These are phyloP conservation scores for Mucor circinelloides DNA, from an alignment of 371 early-diverging fungal genomes.

Conservation along the genomic window DNA sequence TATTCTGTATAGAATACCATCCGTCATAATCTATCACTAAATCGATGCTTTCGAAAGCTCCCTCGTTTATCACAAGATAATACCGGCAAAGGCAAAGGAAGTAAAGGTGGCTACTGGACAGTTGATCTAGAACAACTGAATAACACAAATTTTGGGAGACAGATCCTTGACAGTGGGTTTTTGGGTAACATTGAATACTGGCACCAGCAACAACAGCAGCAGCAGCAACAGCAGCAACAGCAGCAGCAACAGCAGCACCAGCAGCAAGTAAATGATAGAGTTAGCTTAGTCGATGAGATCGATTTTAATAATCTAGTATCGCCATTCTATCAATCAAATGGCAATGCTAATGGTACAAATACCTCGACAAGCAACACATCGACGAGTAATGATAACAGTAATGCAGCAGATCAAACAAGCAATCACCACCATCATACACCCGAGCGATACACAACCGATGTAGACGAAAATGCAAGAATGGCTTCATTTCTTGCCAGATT, in stretches of 20 bases:
- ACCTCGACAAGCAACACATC: background rate
- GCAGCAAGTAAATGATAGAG: conserved; percentile 10
- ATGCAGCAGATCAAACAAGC: background rate
- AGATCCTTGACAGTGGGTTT: conserved; percentile 42
- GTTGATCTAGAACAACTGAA: conserved; percentile 50
- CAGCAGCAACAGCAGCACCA: conserved; percentile 7
- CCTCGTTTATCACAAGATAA: conserved; percentile 57
- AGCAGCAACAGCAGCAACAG: conserved; percentile 16
- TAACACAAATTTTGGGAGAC: conserved; percentile 46
- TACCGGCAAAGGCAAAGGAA: conserved; percentile 31
- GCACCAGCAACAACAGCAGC: conserved; percentile 38
- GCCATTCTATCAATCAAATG: conserved; percentile 8
- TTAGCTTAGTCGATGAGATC: conserved; percentile 17
- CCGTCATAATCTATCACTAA: conserved; percentile 79
- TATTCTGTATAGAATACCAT: conserved; percentile 63
- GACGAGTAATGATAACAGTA: background rate
- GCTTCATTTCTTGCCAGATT: conserved; percentile 22
- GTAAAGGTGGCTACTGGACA: conserved; percentile 67
- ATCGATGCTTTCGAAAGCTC: conserved; percentile 59
- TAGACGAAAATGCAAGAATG: conserved; percentile 20
- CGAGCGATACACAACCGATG: conserved; percentile 15
- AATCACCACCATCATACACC: background rate
- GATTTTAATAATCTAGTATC: conserved; percentile 22
- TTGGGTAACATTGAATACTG: conserved; percentile 42
- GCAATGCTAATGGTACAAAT: background rate